Evolutionary conservation across 2,329 filamentous ascomycete genomes (phyloP).

Genomic region (Fusarium floridanum): DNA sequence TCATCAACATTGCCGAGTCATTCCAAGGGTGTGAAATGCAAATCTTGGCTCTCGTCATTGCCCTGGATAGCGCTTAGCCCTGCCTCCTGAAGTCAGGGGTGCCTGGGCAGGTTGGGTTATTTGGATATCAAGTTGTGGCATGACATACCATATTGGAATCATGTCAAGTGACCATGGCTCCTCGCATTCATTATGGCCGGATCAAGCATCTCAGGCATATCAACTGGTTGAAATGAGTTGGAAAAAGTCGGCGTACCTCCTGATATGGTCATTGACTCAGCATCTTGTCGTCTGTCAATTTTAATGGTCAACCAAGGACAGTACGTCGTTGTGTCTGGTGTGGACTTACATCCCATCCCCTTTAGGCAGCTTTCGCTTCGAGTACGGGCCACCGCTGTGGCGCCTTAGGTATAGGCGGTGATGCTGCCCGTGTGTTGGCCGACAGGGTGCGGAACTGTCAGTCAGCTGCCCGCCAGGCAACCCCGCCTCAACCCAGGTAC

Average conservation of each 20-base stretch:
- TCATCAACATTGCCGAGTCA: not conserved
- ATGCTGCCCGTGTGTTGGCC: slow-evolving; percentile 4
- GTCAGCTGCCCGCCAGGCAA: slow-evolving; percentile 16
- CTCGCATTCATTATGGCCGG: not conserved
- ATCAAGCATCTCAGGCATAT: not conserved
- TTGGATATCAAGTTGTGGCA: slow-evolving; percentile 6
- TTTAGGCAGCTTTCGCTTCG: not conserved
- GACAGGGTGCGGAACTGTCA: slow-evolving; percentile 1
- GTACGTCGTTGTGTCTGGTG: not conserved
- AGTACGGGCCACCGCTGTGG: not conserved
- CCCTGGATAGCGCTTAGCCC: not conserved
- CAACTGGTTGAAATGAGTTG: no score
- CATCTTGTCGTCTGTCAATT: not conserved
- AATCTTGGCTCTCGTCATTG: not conserved
- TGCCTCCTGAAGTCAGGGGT: slow-evolving; percentile 34
- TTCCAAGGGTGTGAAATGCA: not conserved
- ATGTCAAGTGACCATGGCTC: not conserved
- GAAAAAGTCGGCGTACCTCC: not conserved
- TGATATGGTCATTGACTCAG: not conserved
- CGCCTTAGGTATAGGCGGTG: not conserved
- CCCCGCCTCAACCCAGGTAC: not conserved
- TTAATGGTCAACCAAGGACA: not conserved
- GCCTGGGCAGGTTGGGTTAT: not conserved
- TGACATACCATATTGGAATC: not conserved
- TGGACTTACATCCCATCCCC: not conserved